Conservation (phyloP, 2,329 filamentous ascomycete genomes). For the Colletotrichum somersetense region DNA sequence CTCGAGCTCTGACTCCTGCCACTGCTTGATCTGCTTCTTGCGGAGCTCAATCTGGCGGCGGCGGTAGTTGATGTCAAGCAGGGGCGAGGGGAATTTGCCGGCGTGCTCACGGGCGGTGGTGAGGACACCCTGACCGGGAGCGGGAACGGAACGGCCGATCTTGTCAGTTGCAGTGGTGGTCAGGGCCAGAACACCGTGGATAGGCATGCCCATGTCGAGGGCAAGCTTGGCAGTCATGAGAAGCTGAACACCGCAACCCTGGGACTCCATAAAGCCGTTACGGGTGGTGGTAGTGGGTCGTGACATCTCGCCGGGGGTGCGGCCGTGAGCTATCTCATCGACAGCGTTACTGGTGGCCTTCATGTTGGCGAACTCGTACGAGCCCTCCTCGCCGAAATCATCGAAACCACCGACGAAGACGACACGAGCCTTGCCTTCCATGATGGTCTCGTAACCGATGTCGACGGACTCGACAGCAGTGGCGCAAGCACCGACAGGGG, state of each 20-base stretch:
- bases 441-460: slow-evolving; percentile 97
- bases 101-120: slow-evolving; percentile 93
- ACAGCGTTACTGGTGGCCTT: slow-evolving; percentile 98
- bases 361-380: slow-evolving; percentile 99
- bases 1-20: slow-evolving; percentile 94
- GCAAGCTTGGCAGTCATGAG: slow-evolving; percentile 98
- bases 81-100: slow-evolving; percentile 92
- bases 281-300: slow-evolving; percentile 95
- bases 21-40: slow-evolving; percentile 93
- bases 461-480: slow-evolving; percentile 98
- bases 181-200: slow-evolving; percentile 93
- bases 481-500: slow-evolving; percentile 95
- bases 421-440: slow-evolving; percentile 96
- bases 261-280: slow-evolving; percentile 99
- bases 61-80: slow-evolving; percentile 97
- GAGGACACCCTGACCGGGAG: slow-evolving; percentile 95
- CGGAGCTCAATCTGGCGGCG: slow-evolving; percentile 94
- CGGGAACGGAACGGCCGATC: slow-evolving; percentile 97
- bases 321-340: slow-evolving; percentile 94
- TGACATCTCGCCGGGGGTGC: slow-evolving; percentile 97
- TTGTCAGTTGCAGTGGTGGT: slow-evolving; percentile 98
- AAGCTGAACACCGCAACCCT: slow-evolving; percentile 97
- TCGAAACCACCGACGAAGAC: slow-evolving; percentile 99
- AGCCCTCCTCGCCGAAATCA: slow-evolving; percentile 99
- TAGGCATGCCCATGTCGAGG: slow-evolving; percentile 97